Evolutionary conservation across 108 stramenopile species (phyloP).

Genomic region (Cyclostephanos tholiformis): DNA sequence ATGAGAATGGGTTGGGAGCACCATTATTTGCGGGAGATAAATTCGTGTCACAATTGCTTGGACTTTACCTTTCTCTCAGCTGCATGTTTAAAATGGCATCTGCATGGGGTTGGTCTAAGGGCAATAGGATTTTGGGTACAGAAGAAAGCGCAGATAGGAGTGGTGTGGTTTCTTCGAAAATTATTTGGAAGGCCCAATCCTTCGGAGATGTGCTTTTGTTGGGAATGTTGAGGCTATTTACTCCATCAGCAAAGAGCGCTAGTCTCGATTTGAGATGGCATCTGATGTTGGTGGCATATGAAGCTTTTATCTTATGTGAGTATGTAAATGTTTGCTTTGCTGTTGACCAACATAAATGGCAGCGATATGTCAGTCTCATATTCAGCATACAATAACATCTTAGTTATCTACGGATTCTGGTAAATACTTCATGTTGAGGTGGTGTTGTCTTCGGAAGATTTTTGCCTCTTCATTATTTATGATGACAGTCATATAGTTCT

Average conservation of each 20-base stretch:
- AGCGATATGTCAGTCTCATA: neutral
- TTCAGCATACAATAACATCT: neutral
- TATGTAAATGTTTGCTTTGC: slow-evolving; percentile 4
- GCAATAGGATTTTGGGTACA: slow-evolving; percentile 23
- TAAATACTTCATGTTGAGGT: slow-evolving; percentile 28
- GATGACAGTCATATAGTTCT: slow-evolving; percentile 42
- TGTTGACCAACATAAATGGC: neutral
- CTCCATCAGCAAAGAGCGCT: slow-evolving; percentile 67
- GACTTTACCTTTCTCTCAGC: slow-evolving; percentile 61
- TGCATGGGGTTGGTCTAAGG: slow-evolving; percentile 51
- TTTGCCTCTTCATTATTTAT: too few relatives aligned
- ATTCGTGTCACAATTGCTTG: slow-evolving; percentile 71
- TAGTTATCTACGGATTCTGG: slow-evolving; percentile 43
- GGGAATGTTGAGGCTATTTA: slow-evolving; percentile 74
- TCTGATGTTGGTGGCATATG: slow-evolving; percentile 81
- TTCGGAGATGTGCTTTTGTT: slow-evolving; percentile 64
- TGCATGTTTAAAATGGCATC: slow-evolving; percentile 74
- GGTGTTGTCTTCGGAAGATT: slow-evolving; percentile 7
- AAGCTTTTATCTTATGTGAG: slow-evolving; percentile 79
- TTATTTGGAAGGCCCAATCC: slow-evolving; percentile 82
- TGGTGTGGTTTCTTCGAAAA: slow-evolving; percentile 64
- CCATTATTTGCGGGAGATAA: slow-evolving; percentile 81
- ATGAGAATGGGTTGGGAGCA: slow-evolving; percentile 71
- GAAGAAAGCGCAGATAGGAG: slow-evolving; percentile 71
- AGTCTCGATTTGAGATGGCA: slow-evolving; percentile 90